phyloP scores from a whole-genome alignment of 2,329 filamentous ascomycete species.

The Grosmannia clavigera region DNA sequence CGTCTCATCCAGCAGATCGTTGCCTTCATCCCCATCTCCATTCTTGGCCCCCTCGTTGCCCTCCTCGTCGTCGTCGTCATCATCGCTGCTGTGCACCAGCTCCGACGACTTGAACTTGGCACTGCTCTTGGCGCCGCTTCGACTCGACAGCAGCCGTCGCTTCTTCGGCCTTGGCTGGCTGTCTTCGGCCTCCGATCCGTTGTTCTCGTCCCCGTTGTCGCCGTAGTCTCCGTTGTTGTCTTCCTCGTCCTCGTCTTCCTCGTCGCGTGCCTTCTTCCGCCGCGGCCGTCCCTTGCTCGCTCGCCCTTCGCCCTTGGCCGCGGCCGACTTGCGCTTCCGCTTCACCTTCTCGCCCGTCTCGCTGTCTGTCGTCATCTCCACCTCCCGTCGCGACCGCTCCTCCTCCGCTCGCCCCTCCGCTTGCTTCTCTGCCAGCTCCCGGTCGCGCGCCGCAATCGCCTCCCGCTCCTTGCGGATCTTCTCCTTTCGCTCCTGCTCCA shows the following conservation, averaged over 20 bases:
- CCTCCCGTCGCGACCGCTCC: constrained; percentile 54
- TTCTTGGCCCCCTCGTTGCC: constrained; percentile 33
- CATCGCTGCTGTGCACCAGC: constrained; percentile 67
- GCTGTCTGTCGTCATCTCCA: constrained; percentile 68
- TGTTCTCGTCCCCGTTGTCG: not conserved
- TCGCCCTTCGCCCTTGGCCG: constrained; percentile 17
- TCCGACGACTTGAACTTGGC: constrained; percentile 78
- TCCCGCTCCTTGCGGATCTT: constrained; percentile 80
- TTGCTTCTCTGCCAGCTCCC: constrained; percentile 57
- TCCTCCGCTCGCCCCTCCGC: constrained; percentile 61
- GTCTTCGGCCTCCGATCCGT: constrained; percentile 25
- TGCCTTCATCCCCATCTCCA: constrained; percentile 17
- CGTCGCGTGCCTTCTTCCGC: constrained; percentile 26
- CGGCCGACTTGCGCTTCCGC: constrained; percentile 52
- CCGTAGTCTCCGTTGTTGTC: not conserved
- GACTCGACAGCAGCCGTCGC: constrained; percentile 35
- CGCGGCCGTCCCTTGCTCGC: constrained; percentile 17
- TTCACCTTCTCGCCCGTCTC: constrained; percentile 75
- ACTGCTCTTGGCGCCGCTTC: constrained; percentile 15
- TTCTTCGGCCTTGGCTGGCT: constrained; percentile 46
- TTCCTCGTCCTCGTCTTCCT: constrained; percentile 25
- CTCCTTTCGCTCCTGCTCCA: constrained; percentile 60
- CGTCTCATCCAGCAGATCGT: constrained; percentile 15
- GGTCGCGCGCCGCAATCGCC: constrained; percentile 64
- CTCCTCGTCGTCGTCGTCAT: constrained; percentile 25